Conservation (phyloP, 2,329 filamentous ascomycete genomes). For the Keithomyces neogunnii region DNA sequence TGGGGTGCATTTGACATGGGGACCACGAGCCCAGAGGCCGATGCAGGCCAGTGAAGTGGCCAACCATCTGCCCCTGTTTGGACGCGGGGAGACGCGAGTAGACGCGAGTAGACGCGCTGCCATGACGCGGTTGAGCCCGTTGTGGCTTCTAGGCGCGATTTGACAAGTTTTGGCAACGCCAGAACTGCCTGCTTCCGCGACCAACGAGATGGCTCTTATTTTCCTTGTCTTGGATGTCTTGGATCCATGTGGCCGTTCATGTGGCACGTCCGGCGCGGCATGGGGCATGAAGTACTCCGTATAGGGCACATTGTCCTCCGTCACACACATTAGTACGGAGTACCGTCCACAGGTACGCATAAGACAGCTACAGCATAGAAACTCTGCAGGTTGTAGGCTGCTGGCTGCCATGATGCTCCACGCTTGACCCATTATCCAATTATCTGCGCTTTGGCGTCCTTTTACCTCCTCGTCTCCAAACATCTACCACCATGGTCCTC, state of each 20-base stretch:
- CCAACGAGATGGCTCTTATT: background rate
- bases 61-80: background rate
- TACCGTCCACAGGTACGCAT: no score
- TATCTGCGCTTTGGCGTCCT: no score
- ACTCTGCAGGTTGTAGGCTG: no score
- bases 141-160: background rate
- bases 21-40: background rate
- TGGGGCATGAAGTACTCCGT: no score
- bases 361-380: no score
- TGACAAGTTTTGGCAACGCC: background rate
- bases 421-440: no score
- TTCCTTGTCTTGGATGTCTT: background rate
- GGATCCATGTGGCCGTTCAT: no score
- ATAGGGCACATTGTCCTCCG: no score
- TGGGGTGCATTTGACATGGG: background rate
- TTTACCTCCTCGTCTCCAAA: background rate
- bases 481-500: background rate
- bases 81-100: constrained; percentile 1
- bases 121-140: background rate
- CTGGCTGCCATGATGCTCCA: no score
- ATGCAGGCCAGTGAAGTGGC: background rate
- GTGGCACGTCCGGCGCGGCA: no score
- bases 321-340: no score
- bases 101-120: constrained; percentile 1
- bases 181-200: no score